Evolutionary conservation across 441 rosid genomes (phyloP).

Genomic region (Erysimum cheiri): DNA sequence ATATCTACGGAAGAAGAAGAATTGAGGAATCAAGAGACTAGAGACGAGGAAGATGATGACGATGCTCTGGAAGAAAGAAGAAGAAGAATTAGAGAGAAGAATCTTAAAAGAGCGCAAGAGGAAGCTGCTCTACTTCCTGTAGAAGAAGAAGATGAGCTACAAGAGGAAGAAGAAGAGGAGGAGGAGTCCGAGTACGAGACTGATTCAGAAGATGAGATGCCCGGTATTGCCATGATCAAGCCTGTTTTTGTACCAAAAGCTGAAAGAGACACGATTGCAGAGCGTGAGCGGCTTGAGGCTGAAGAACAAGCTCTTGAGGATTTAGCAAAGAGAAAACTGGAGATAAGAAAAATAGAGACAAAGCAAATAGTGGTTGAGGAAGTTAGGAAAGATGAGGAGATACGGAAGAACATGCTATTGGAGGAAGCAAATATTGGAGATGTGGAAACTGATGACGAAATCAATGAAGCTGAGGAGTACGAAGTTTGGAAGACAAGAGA

Average conservation of each 20-base stretch:
- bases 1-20: constrained; percentile 80
- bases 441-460: constrained; percentile 74
- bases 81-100: constrained; percentile 70
- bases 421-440: constrained; percentile 73
- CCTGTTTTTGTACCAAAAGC: constrained; percentile 82
- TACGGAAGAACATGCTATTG: constrained; percentile 61
- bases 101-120: constrained; percentile 65
- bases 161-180: constrained; percentile 75
- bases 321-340: constrained; percentile 67
- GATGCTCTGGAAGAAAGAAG: constrained; percentile 72
- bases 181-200: constrained; percentile 93
- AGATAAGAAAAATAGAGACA: constrained; percentile 74
- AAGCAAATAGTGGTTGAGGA: constrained; percentile 83
- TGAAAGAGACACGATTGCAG: constrained; percentile 86
- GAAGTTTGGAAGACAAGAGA: constrained; percentile 86
- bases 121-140: constrained; percentile 64
- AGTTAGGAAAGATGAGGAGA: constrained; percentile 66
- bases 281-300: constrained; percentile 78
- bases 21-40: constrained; percentile 55
- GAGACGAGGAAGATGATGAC: constrained; percentile 76
- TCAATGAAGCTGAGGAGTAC: constrained; percentile 77
- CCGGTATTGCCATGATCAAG: constrained; percentile 76
- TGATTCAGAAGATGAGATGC: constrained; percentile 78
- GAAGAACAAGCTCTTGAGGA: constrained; percentile 82
- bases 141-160: constrained; percentile 76